Base-by-base conservation (phyloP, 1,284 basidiomycete genomes). In the Mycena citricolor region DNA sequence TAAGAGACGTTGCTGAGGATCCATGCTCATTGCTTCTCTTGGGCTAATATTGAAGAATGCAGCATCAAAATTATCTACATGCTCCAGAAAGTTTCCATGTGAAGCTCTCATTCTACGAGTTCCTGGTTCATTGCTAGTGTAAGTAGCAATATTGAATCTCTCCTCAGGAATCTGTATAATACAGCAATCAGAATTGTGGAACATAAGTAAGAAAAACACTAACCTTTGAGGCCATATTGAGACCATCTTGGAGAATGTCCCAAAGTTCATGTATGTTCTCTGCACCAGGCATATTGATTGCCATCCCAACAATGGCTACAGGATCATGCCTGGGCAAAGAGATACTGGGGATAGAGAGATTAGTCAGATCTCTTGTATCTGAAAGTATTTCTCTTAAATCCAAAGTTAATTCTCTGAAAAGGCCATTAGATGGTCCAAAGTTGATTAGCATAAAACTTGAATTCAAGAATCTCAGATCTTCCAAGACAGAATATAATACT, bases 291-390 rank as follows among this genome's bases (percentile, higher is more conserved):
- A 83, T 70, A 42, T 78, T 75, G 29, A 78, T 68, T 2, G 81
- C 77, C 82, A 86, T 85, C 7, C 84, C 85, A 39, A 85, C 67
- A 46, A 87, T 76, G 2, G 85, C 84, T 36, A 86, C 76, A 3
- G 79, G 72, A 36, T 80, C 77, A 48, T 74, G 71, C 39, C 67
- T 63, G 28, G 58, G 48, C 33, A 43, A 46, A 22, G 38, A 11
- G 22, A 5, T 3, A 8, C 19, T 20, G 34, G 34, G 8, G 7
- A 10, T 21, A 12, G 16, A 6, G 11, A n/a, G 25, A 13, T 19
- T 20, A 24, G 25, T 29, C 11, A 11, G 26, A n/a, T 29, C 11
- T n/a, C 26, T 11, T 29, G 26, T 29, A n/a, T 29, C 11, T 11
- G n/a, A 29, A n/a, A 29, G 26, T 11, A 29, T 11, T 29, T 11